Evolutionary conservation across 2,329 filamentous ascomycete genomes (phyloP).

Genomic region (Pseudogymnoascus sp.): DNA sequence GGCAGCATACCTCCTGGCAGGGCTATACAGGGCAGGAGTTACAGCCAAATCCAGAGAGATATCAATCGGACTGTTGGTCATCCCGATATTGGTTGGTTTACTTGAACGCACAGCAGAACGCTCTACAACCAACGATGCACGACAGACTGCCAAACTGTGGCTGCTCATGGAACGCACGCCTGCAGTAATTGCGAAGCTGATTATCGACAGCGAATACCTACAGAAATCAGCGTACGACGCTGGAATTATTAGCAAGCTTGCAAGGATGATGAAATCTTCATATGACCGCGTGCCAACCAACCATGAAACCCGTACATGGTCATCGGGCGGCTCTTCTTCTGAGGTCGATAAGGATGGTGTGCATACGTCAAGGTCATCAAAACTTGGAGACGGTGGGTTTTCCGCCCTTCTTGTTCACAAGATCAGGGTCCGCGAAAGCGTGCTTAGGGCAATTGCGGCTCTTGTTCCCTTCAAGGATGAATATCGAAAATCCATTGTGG

Average conservation of each 20-base stretch:
- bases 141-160: conserved; percentile 35
- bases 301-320: conserved; percentile 46
- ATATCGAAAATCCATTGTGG: conserved; percentile 72
- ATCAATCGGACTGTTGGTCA: conserved; percentile 56
- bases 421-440: conserved; percentile 66
- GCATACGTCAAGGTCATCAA: conserved; percentile 30
- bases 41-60: conserved; percentile 55
- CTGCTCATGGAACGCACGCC: conserved; percentile 62
- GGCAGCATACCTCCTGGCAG: conserved; percentile 60
- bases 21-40: conserved; percentile 59
- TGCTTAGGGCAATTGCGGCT: conserved; percentile 71
- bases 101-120: conserved; percentile 40
- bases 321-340: conserved; percentile 23
- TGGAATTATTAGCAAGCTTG: conserved; percentile 50
- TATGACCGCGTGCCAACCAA: conserved; percentile 47
- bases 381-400: conserved; percentile 53
- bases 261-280: conserved; percentile 55
- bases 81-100: conserved; percentile 61
- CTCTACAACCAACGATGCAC: conserved; percentile 30
- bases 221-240: conserved; percentile 76
- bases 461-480: conserved; percentile 74
- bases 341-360: not conserved
- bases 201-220: conserved; percentile 68
- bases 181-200: conserved; percentile 65
- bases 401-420: conserved; percentile 55